These are phyloP conservation scores for Cyphellophora europaea DNA, from an alignment of 2,329 filamentous ascomycete genomes.

Conservation along the genomic window DNA sequence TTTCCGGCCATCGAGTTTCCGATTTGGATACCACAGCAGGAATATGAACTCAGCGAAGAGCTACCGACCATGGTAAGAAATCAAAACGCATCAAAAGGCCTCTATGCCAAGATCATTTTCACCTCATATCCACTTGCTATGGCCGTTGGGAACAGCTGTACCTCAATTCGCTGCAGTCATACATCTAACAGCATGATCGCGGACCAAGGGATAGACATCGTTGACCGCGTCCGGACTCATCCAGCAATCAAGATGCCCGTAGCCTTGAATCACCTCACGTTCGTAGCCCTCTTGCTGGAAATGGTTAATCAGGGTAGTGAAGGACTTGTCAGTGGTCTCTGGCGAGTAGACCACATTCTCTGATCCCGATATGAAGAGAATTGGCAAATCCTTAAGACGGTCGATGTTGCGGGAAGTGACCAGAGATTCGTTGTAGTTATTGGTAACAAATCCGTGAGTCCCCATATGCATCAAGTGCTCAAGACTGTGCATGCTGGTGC, in stretches of 20 bases:
- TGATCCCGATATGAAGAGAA: constrained; percentile 19
- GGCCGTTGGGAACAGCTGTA: too few relatives aligned
- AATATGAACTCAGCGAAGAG: too few relatives aligned
- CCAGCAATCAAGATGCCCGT: constrained; percentile 22
- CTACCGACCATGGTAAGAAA: too few relatives aligned
- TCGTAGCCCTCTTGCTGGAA: constrained; percentile 17
- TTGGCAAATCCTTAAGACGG: constrained; percentile 16
- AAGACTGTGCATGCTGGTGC: constrained; percentile 22
- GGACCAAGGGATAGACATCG: too few relatives aligned
- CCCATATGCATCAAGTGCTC: constrained; percentile 23
- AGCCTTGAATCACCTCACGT: constrained; percentile 16
- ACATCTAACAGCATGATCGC: too few relatives aligned
- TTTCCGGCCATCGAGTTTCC: too few relatives aligned
- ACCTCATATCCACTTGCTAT: too few relatives aligned
- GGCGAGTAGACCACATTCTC: constrained; percentile 21
- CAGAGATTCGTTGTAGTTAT: constrained; percentile 6
- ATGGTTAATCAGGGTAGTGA: constrained; percentile 16
- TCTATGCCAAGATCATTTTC: too few relatives aligned
- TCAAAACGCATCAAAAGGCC: too few relatives aligned
- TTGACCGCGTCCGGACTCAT: too few relatives aligned
- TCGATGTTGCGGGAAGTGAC: constrained; percentile 11
- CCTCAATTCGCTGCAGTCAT: too few relatives aligned
- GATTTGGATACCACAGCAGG: too few relatives aligned
- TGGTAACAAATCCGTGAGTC: constrained; percentile 3
- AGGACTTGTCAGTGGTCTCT: constrained; percentile 18